Evolutionary conservation across 768 basidiomycete species (phyloP).

Genomic region (Psilocybe sp.): DNA sequence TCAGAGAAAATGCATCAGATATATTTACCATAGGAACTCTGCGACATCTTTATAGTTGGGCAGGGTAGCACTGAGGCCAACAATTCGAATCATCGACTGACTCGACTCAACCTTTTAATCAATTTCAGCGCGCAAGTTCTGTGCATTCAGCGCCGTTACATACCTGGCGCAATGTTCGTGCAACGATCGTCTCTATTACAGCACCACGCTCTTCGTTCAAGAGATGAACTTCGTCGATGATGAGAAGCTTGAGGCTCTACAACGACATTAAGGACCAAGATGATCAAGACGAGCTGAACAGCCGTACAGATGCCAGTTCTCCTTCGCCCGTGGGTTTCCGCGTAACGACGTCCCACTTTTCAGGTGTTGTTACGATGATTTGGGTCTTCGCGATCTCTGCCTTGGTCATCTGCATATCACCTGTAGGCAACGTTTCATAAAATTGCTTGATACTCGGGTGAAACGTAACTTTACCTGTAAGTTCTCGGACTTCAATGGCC

Average conservation of each 20-base stretch:
- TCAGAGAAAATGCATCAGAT: background rate
- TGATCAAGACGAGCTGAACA: background rate
- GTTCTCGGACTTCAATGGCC: constrained; percentile 79
- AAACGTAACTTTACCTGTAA: constrained; percentile 59
- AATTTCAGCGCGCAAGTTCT: too few species aligned
- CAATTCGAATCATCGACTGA: constrained; percentile 93
- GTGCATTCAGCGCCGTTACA: background rate
- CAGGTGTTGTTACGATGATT: constrained; percentile 97
- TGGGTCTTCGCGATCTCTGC: constrained; percentile 93
- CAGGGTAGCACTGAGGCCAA: constrained; percentile 93
- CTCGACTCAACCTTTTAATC: constrained; percentile 82
- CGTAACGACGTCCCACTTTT: constrained; percentile 99
- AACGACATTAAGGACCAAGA: background rate
- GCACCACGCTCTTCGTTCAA: constrained; percentile 98
- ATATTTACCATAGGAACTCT: constrained; percentile 79
- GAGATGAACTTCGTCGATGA: constrained; percentile 97
- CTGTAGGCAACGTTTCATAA: constrained; percentile 28
- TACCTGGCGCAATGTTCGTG: constrained; percentile 88
- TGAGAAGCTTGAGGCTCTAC: constrained; percentile 88
- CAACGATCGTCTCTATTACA: constrained; percentile 97
- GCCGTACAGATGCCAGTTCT: constrained; percentile 84
- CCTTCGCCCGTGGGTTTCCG: constrained; percentile 96
- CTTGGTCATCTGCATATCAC: constrained; percentile 97
- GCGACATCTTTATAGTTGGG: constrained; percentile 98
- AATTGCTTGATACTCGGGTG: background rate